These are phyloP conservation scores for Lodderomyces beijingensis DNA, from an alignment of 1,139 yeast genomes.

Conservation along the genomic window DNA sequence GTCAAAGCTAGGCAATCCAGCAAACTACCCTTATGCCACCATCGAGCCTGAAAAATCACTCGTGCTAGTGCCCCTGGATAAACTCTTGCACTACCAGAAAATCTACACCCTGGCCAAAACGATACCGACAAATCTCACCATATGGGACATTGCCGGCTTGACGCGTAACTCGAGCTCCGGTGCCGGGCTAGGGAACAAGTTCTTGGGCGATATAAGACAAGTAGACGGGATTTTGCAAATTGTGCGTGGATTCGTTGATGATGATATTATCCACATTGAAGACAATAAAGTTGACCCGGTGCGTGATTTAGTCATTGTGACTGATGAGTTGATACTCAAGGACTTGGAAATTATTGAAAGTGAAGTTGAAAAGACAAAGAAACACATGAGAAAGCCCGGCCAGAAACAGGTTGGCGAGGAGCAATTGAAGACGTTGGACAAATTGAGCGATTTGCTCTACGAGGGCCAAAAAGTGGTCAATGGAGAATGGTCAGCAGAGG, in stretches of 20 bases:
- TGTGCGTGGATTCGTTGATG: constrained; percentile 62
- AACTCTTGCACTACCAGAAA: constrained; percentile 39
- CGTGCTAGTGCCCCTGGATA: constrained; percentile 51
- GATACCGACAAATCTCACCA: constrained; percentile 53
- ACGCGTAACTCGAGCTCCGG: constrained; percentile 72
- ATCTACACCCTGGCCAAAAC: constrained; percentile 50
- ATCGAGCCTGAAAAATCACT: constrained; percentile 69
- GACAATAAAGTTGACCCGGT: constrained; percentile 59
- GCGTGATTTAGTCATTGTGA: constrained; percentile 63
- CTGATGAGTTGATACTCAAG: constrained; percentile 68
- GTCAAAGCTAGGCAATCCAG: constrained; percentile 67
- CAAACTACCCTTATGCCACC: constrained; percentile 78
- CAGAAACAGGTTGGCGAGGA: constrained; percentile 31
- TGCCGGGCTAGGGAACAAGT: constrained; percentile 75
- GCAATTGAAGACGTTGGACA: constrained; percentile 36
- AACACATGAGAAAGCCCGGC: constrained; percentile 37
- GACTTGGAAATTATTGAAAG: constrained; percentile 65
- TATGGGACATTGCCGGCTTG: constrained; percentile 72
- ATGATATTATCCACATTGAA: constrained; percentile 71
- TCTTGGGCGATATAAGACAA: constrained; percentile 63
- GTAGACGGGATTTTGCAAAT: constrained; percentile 75
- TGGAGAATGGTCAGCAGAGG: constrained; percentile 43
- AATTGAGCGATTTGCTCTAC: constrained; percentile 48
- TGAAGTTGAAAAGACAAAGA: constrained; percentile 44
- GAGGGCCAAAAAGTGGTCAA: constrained; percentile 53